A percentile compares a stretch with the other conserved stretches of the same genome.
Conservation (phyloP, 306 rosid genomes). For the Fragaria nilgerrensis region DNA sequence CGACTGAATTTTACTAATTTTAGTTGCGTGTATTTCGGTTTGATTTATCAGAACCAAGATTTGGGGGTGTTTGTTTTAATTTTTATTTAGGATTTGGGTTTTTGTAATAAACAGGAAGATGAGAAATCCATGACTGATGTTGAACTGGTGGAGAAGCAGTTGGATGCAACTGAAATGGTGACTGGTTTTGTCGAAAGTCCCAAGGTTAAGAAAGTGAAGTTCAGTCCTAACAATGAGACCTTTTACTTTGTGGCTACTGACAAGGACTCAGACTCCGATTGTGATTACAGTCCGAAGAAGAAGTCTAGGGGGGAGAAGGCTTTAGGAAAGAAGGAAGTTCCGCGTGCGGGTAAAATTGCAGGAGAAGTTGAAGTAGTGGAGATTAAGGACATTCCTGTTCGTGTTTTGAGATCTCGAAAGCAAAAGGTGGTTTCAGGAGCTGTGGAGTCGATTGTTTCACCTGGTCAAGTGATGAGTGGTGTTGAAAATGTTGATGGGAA, state of each 20-base stretch:
- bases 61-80: not conserved
- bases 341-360: not conserved
- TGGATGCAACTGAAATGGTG: conserved; percentile 12
- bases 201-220: conserved; percentile 27
- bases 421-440: conserved; percentile 5
- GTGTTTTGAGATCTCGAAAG: conserved; percentile 19
- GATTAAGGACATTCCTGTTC: not conserved
- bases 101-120: conserved; percentile 17
- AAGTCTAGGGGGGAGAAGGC: conserved; percentile 7
- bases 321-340: not conserved
- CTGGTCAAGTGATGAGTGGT: not conserved
- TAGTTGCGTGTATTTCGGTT: too few species aligned
- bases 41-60: not conserved
- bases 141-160: not conserved
- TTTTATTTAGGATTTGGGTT: not conserved
- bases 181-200: not conserved
- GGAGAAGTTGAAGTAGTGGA: not conserved
- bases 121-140: not conserved
- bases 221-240: conserved; percentile 34
- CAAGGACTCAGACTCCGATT: conserved; percentile 12
- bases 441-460: not conserved
- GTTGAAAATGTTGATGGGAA: not conserved
- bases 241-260: conserved; percentile 26
- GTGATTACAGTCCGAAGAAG: conserved; percentile 1
- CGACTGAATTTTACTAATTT: not conserved